These are phyloP conservation scores for Aspergillus brunneoviolaceus DNA, from an alignment of 2,329 filamentous ascomycete genomes.

Conservation along the genomic window DNA sequence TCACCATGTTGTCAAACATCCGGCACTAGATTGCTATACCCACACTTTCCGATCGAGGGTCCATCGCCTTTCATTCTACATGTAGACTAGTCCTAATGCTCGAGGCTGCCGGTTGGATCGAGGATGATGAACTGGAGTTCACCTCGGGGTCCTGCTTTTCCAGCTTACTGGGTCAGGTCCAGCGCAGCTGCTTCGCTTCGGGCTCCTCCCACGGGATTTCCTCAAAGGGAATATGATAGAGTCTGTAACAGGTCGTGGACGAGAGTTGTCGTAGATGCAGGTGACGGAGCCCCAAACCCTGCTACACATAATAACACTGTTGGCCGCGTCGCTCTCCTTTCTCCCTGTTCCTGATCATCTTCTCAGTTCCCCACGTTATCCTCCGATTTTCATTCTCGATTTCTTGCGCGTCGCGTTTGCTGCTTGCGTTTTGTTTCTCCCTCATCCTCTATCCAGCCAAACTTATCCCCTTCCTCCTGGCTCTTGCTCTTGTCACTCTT, in stretches of 20 bases:
- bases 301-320: not conserved
- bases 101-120: not conserved
- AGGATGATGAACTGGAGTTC: not conserved
- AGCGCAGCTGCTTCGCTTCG: not conserved
- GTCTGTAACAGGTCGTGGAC: not conserved
- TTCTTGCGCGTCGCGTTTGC: slow-evolving; percentile 1
- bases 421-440: not conserved
- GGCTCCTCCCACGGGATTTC: not conserved
- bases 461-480: slow-evolving; percentile 3
- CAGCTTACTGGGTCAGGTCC: not conserved
- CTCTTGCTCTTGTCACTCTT: slow-evolving; percentile 5
- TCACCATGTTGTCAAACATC: not conserved
- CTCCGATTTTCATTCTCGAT: not conserved
- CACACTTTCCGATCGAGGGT: not conserved
- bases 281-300: not conserved
- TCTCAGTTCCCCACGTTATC: not conserved
- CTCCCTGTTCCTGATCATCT: not conserved
- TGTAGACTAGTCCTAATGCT: not conserved
- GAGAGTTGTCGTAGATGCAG: not conserved
- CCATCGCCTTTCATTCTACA: not conserved
- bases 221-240: not conserved
- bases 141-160: not conserved
- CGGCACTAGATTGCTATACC: not conserved
- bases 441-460: slow-evolving; percentile 2
- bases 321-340: not conserved